Percentiles rank a stretch among this genome's conserved stretches.
These are phyloP conservation scores for Mycena vitilis DNA, from an alignment of 768 basidiomycete species.

Conservation along the genomic window DNA sequence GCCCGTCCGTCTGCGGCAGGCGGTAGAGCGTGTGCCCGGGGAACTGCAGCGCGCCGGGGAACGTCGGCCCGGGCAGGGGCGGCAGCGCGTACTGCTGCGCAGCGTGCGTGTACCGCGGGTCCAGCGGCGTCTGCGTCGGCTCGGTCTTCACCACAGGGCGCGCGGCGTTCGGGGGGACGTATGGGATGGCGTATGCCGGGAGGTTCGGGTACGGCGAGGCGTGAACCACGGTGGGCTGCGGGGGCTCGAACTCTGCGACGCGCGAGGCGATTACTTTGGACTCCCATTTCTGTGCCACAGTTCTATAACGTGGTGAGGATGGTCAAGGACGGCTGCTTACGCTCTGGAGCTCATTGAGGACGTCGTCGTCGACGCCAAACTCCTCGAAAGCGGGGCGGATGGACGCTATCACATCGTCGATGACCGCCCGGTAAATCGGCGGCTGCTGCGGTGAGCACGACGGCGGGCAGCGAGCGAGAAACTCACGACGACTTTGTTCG, in stretches of 20 bases:
- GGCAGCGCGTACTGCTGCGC: constrained; percentile 55
- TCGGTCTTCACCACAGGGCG: constrained; percentile 58
- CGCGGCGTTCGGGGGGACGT: constrained; percentile 38
- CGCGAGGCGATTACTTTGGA: constrained; percentile 74
- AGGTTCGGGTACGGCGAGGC: constrained; percentile 37
- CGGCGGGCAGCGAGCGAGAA: constrained; percentile 46
- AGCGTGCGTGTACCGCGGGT: constrained; percentile 57
- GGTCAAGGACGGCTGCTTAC: constrained; percentile 50
- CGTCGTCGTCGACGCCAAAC: constrained; percentile 78
- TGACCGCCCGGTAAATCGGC: constrained; percentile 74
- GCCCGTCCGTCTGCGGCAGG: constrained; percentile 33
- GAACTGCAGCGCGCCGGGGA: constrained; percentile 50
- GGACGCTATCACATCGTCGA: constrained; percentile 79
- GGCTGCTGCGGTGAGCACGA: constrained; percentile 58
- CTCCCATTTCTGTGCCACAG: constrained; percentile 73
- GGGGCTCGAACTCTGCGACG: constrained; percentile 76
- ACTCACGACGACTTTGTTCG: constrained; percentile 82
- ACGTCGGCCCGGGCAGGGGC: constrained; percentile 57
- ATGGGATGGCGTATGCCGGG: constrained; percentile 49
- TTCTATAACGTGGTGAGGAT: constrained; percentile 9
- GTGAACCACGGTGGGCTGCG: constrained; percentile 44
- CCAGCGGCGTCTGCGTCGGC: constrained; percentile 46
- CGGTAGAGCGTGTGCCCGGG: constrained; percentile 50
- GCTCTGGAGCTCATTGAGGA: constrained; percentile 72
- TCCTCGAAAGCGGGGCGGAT: constrained; percentile 83